Evolutionary conservation across 1,139 yeast genomes (phyloP), one percentile per base, ranked within the genome.

Genomic region (Suhomyces coccinellae): DNA sequence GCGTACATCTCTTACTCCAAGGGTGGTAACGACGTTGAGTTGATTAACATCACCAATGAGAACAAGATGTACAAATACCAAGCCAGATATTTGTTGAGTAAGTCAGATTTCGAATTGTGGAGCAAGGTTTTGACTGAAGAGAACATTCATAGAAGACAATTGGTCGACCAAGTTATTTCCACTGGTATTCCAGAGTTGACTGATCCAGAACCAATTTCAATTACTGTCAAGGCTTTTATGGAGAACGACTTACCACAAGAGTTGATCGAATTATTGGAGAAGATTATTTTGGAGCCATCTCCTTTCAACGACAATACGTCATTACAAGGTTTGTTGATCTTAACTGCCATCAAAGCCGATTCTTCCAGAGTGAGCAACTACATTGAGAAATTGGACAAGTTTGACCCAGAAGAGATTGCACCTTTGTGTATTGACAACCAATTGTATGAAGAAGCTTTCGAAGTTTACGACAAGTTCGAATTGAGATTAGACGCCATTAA

Each of bases 51-150:
- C 65, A 93, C 99, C 56, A 93, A 93, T 64, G 99, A 95, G 62
- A 93, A 93, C 68, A 83, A 95, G 58, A 93, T 93, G 99, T 93
- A 87, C 78, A 95, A 95, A 69, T 93, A 93, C 69, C 99, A 95
- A 75, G 99, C 99, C 12, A 85, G 98, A 67, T 93, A 95, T 65
- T 77, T 93, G 63, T 80, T 93, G 58, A 73, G 81, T 50, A 87
- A 96, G 66, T 88, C 96, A 15, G 97, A 93, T 61, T 73, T 83
- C 35, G 79, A 70, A 11, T 78, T 93, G 53, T 93, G 99, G 98
- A 72, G 80, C 51, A 76, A 75, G 57, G 99, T 93, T 10, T 77
- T 93, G 62, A 61, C 74, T 49, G 80, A 79, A 44, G 95, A 87
- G 43, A 90, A 88, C 65, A 73, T 81, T 52, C 95, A 91, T 72